Percentiles rank a stretch among this genome's conserved stretches.
Evolutionary conservation across 1,139 yeast genomes (phyloP).

Genomic region (Suhomyces yuchorum): DNA sequence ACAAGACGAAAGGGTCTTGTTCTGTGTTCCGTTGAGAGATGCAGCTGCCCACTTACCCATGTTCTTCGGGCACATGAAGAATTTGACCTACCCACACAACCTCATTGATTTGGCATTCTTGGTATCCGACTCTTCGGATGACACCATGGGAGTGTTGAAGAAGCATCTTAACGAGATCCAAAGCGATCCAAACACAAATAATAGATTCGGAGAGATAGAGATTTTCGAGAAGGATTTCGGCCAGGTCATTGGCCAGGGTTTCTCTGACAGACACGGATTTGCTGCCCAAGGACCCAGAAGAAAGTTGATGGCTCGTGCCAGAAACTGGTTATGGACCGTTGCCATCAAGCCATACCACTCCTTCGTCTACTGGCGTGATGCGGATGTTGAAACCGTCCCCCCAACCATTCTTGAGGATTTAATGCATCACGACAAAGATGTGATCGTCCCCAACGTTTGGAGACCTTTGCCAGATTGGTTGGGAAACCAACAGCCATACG

Average conservation of each 20-base stretch:
- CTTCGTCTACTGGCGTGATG: constrained; percentile 58
- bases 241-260: constrained; percentile 54
- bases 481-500: constrained; percentile 88
- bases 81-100: constrained; percentile 59
- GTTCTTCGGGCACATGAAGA: constrained; percentile 60
- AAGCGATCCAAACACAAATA: constrained; percentile 38
- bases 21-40: constrained; percentile 62
- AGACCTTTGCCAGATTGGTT: constrained; percentile 89
- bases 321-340: constrained; percentile 56
- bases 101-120: constrained; percentile 59
- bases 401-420: constrained; percentile 53
- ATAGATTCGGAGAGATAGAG: constrained; percentile 59
- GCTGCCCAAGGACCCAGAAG: constrained; percentile 58
- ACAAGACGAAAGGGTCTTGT: constrained; percentile 52
- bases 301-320: constrained; percentile 56
- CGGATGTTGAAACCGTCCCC: constrained; percentile 56
- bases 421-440: constrained; percentile 56
- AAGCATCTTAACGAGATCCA: constrained; percentile 48
- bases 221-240: constrained; percentile 57
- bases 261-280: constrained; percentile 55
- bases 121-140: constrained; percentile 60
- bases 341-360: constrained; percentile 56
- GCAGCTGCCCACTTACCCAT: constrained; percentile 65
- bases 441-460: constrained; percentile 85
- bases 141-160: constrained; percentile 53